Percentiles rank a stretch among this genome's conserved stretches.
Conservation (phyloP, 169 alveolate genomes). For the Plasmodium yoelii region DNA sequence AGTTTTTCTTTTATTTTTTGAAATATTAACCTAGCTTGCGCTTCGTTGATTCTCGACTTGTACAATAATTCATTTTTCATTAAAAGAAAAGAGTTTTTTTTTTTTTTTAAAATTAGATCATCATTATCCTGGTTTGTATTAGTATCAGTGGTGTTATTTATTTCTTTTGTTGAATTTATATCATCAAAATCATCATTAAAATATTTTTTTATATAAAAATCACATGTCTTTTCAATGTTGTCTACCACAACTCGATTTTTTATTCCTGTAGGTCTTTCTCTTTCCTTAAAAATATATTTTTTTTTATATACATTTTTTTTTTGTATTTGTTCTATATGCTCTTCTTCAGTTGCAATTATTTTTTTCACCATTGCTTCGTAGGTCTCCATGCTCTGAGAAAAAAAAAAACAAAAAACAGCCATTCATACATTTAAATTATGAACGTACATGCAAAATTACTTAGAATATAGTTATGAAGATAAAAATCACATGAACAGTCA, state of each 20-base stretch:
- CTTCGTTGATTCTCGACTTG: conserved; percentile 48
- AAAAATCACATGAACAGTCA: too few relatives aligned
- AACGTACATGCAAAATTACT: not conserved
- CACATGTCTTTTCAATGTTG: conserved; percentile 64
- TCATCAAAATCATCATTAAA: conserved; percentile 38
- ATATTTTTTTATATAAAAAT: conserved; percentile 62
- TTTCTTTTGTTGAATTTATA: not conserved
- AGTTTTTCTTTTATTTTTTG: conserved; percentile 66
- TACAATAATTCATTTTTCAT: conserved; percentile 55
- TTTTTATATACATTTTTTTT: conserved; percentile 3
- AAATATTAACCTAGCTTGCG: conserved; percentile 48
- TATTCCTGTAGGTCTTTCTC: conserved; percentile 36
- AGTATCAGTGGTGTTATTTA: not conserved
- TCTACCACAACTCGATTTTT: conserved; percentile 41
- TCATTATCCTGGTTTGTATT: not conserved
- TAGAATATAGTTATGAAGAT: too few relatives aligned
- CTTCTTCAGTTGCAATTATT: conserved; percentile 27
- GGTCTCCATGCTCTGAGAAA: conserved; percentile 13
- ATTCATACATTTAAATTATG: not conserved
- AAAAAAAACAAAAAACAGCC: not conserved
- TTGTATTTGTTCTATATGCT: conserved; percentile 8
- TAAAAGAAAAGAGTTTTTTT: conserved; percentile 42
- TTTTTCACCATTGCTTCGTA: conserved; percentile 63
- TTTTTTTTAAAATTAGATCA: conserved; percentile 6
- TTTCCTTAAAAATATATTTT: not conserved